Base-by-base conservation (phyloP, 2,329 filamentous ascomycete genomes). In the Pleurostoma richardsiae region DNA sequence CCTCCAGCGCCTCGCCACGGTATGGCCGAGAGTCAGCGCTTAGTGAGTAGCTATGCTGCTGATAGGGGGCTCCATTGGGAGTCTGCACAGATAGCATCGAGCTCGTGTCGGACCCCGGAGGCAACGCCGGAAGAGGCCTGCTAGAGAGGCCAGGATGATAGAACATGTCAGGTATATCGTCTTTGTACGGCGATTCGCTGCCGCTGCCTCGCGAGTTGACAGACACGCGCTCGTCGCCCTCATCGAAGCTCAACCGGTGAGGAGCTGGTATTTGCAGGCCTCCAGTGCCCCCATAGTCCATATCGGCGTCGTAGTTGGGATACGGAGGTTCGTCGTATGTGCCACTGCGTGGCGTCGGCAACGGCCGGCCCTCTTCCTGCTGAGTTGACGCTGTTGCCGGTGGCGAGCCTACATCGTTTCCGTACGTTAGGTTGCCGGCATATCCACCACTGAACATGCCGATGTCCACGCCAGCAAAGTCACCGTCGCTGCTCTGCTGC, bases 251-350 rank as follows among this genome's bases (percentile, higher is more conserved):
- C 57, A 90, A 74, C 50, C 90, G 81, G 54, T 90, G 79, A 5
- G 74, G 75, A 43, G 76, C 82, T 3, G 91, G 90, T 48, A 88
- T 80, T 51, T 90, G 83, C 29, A 96, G 68, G 1, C 94, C 94
- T 39, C 92, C 94, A n/a, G 90, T 96, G 6, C 88, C 91, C 43
- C 82, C 87, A 41, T 89, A 90, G 64, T 97, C 92, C 43, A 96
- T 86, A 45, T 87, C 80, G 5, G 86, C 89, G 46, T 83, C 76
- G 61, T 53, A 77, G 77, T 5, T 70, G 69, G 72, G 62, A 45
- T 67, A 70, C 10, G 53, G 61, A 2, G 63, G 57, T 5, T 58
- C 58, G 11, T 67, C 62, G 45, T 62, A 62, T 38, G 60, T 64
- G n/a, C 61, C 63, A 63, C 51, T 68, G 61, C 50, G 70, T 58